Evolutionary conservation across 2,329 filamentous ascomycete genomes (phyloP).

Genomic region (Fusarium subtropicale): DNA sequence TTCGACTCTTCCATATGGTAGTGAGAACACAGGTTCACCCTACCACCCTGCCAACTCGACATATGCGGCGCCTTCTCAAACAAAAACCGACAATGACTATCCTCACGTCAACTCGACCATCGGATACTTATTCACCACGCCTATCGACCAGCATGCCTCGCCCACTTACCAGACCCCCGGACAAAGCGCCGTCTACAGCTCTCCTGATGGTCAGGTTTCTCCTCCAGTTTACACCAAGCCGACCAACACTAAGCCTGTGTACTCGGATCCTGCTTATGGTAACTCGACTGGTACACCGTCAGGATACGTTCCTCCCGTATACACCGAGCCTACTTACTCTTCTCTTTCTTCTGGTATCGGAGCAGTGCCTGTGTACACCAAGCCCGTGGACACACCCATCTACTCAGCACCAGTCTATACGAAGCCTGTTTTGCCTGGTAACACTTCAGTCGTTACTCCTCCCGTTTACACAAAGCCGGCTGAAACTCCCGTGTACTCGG

Average conservation of each 20-base stretch:
- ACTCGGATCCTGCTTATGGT: constrained; percentile 16
- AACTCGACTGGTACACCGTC: constrained; percentile 31
- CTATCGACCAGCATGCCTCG: constrained; percentile 12
- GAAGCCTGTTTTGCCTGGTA: constrained; percentile 7
- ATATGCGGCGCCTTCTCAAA: constrained; percentile 14
- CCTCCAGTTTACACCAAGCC: constrained; percentile 30
- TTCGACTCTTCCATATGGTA: constrained; percentile 29
- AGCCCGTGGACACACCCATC: constrained; percentile 9
- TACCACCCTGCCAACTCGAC: constrained; percentile 28
- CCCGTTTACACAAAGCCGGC: constrained; percentile 13
- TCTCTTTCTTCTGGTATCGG: constrained; percentile 14
- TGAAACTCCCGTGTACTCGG: constrained; percentile 8
- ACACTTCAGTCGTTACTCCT: constrained; percentile 7
- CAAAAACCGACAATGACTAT: constrained; percentile 19
- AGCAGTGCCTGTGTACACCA: constrained; percentile 25
- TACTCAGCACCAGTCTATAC: constrained; percentile 32
- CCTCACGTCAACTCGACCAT: constrained; percentile 37
- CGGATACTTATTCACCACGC: constrained; percentile 20
- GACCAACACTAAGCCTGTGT: constrained; percentile 25
- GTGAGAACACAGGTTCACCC: constrained; percentile 16
- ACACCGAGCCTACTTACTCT: constrained; percentile 23
- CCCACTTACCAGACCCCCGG: constrained; percentile 8
- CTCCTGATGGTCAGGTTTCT: constrained; percentile 17
- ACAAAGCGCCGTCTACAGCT: constrained; percentile 17
- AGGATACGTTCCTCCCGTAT: constrained; percentile 22